These are phyloP conservation scores for Ceratocystis cubensis DNA, from an alignment of 2,329 filamentous ascomycete species.

Conservation along the genomic window DNA sequence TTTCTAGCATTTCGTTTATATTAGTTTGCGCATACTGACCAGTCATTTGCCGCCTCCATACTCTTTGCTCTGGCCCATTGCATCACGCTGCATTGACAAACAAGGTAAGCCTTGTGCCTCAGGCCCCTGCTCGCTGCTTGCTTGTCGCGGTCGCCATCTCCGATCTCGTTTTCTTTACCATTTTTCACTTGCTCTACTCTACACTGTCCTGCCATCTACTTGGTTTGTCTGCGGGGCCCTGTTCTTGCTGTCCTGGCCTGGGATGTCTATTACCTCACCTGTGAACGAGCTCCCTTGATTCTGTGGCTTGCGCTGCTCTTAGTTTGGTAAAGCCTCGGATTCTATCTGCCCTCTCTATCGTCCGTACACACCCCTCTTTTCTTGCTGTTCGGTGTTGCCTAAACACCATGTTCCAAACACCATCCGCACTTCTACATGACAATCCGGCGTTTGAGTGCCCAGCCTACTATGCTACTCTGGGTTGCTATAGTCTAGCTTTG, in stretches of 20 bases:
- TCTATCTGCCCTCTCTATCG: neutral
- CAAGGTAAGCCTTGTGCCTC: slow-evolving; percentile 20
- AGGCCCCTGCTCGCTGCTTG: slow-evolving; percentile 12
- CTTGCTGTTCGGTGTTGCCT: neutral
- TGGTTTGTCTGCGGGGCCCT: neutral
- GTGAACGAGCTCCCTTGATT: neutral
- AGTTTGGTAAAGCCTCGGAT: neutral
- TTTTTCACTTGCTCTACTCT: neutral
- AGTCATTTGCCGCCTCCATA: neutral
- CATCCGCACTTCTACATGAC: neutral
- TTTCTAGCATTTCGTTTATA: neutral
- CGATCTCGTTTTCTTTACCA: slow-evolving; percentile 5
- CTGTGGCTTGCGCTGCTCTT: neutral
- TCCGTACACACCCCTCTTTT: neutral
- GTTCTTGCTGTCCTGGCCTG: neutral
- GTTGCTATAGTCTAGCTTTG: too few species aligned
- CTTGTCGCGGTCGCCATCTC: slow-evolving; percentile 19
- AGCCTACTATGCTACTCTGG: neutral
- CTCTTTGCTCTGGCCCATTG: slow-evolving; percentile 15
- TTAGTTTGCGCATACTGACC: neutral
- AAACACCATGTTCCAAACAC: neutral
- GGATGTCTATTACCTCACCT: neutral
- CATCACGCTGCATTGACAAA: slow-evolving; percentile 19
- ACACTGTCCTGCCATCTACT: neutral
- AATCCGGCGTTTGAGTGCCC: neutral